A percentile compares a stretch with the other conserved stretches of the same genome.
Evolutionary conservation across 208 protist species (phyloP).

Genomic region (Leishmania mexicana): DNA sequence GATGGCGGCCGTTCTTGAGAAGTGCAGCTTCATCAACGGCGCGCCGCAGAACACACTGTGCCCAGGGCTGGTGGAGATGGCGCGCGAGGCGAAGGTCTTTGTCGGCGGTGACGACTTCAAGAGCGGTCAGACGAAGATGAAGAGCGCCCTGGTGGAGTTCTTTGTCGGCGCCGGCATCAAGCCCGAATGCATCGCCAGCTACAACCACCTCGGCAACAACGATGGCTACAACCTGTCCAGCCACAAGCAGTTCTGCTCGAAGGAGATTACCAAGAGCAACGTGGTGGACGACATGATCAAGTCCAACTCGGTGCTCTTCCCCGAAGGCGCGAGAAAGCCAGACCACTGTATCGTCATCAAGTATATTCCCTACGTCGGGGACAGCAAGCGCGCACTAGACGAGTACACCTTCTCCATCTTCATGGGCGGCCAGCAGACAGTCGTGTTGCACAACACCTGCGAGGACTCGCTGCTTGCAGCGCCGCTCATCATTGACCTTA

Average conservation of each 20-base stretch:
- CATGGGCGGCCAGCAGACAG: slow-evolving; percentile 96
- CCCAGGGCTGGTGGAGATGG: slow-evolving; percentile 95
- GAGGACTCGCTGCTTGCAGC: slow-evolving; percentile 99
- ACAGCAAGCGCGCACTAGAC: slow-evolving; percentile 98
- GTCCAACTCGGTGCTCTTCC: slow-evolving; percentile 96
- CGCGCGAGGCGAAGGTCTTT: slow-evolving; percentile 85
- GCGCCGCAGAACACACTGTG: slow-evolving; percentile 99
- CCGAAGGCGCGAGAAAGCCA: slow-evolving; percentile 86
- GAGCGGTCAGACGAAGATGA: slow-evolving; percentile 99
- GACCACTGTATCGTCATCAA: slow-evolving; percentile 99
- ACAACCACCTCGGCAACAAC: slow-evolving; percentile 99
- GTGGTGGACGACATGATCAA: slow-evolving; percentile 99
- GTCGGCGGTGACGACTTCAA: slow-evolving; percentile 99
- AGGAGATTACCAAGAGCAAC: slow-evolving; percentile 99
- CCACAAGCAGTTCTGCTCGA: slow-evolving; percentile 97
- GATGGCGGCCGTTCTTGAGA: slow-evolving; percentile 97
- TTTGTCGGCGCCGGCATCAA: slow-evolving; percentile 95
- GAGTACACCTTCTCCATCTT: slow-evolving; percentile 99
- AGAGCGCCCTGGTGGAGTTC: slow-evolving; percentile 98
- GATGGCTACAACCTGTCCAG: slow-evolving; percentile 98
- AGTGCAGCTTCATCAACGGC: slow-evolving; percentile 98
- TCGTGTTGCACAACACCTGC: slow-evolving; percentile 98
- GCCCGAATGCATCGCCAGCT: slow-evolving; percentile 84
- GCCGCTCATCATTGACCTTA: slow-evolving; percentile 98
- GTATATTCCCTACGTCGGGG: slow-evolving; percentile 98